Evolutionary conservation across 2,329 filamentous ascomycete species (phyloP).

Genomic region (Microsporum ferrugineum): DNA sequence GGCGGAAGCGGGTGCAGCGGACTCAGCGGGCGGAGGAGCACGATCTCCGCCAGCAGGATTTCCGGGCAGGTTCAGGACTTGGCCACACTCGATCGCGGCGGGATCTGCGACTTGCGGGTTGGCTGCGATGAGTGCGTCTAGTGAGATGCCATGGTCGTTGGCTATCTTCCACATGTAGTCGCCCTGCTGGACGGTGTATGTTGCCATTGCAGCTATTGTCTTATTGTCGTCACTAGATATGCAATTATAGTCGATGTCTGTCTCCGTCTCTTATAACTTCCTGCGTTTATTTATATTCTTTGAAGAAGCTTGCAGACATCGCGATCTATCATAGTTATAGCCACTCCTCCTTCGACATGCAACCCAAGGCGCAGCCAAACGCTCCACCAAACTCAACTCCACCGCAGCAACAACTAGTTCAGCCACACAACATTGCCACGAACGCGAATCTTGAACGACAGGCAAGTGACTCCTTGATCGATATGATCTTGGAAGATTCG

Average conservation of each 20-base stretch:
- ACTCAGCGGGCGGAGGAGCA: not conserved
- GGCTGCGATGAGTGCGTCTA: constrained; percentile 13
- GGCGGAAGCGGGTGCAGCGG: not conserved
- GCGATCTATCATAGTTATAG: too few species aligned
- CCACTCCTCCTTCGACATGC: too few species aligned
- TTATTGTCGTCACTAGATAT: not conserved
- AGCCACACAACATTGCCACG: not conserved
- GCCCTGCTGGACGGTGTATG: constrained; percentile 12
- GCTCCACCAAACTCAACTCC: not conserved
- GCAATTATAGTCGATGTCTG: not conserved
- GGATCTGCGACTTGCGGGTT: constrained; percentile 14
- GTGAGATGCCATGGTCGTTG: constrained; percentile 21
- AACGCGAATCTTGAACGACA: not conserved
- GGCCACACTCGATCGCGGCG: constrained; percentile 11
- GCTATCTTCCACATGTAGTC: constrained; percentile 25
- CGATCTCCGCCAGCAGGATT: not conserved
- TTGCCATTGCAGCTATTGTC: not conserved
- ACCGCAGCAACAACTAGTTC: not conserved
- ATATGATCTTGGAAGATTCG: not conserved
- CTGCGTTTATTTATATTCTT: not conserved
- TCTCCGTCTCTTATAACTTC: not conserved
- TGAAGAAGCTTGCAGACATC: too few species aligned
- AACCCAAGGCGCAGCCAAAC: not conserved
- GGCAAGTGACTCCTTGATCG: not conserved
- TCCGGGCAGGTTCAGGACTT: constrained; percentile 11